Percentiles rank a stretch among this genome's conserved stretches.
Evolutionary conservation across 2,329 filamentous ascomycete genomes (phyloP).

Genomic region (Helminthosporium solani): DNA sequence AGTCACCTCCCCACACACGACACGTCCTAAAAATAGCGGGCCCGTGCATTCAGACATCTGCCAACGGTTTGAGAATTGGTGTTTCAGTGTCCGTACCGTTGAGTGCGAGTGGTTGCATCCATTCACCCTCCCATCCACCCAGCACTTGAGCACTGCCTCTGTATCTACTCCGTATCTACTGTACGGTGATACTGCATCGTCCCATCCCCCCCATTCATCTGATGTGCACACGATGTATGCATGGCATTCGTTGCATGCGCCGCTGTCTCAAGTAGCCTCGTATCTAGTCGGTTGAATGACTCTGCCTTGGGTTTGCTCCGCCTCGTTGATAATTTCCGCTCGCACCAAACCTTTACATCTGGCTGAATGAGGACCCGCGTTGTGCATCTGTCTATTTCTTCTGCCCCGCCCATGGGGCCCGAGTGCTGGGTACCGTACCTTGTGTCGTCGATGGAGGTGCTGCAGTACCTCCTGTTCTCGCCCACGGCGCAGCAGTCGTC

Average conservation of each 20-base stretch:
- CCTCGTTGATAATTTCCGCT: constrained; percentile 2
- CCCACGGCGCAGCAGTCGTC: constrained; percentile 32
- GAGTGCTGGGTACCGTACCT: constrained; percentile 14
- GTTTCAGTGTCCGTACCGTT: constrained; percentile 16
- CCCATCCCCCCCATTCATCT: too few relatives aligned
- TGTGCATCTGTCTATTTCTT: constrained; percentile 6
- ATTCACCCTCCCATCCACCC: too few relatives aligned
- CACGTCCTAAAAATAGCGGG: constrained; percentile 23
- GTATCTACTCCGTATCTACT: too few relatives aligned
- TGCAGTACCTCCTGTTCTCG: constrained; percentile 13
- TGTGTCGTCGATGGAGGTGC: constrained; percentile 3
- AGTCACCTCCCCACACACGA: constrained; percentile 11
- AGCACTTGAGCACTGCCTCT: constrained; percentile 15
- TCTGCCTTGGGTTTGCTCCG: constrained; percentile 10
- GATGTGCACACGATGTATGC: neutral
- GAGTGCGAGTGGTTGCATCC: constrained; percentile 2
- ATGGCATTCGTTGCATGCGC: constrained; percentile 7
- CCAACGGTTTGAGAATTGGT: constrained; percentile 13
- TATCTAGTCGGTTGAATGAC: constrained; percentile 7
- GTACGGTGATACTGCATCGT: too few relatives aligned
- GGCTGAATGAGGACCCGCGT: constrained; percentile 7
- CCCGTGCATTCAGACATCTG: constrained; percentile 9
- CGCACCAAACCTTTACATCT: constrained; percentile 5
- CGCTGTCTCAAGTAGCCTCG: neutral
- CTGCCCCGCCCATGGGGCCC: constrained; percentile 28